Percentiles rank a stretch among this genome's conserved stretches.
Conservation (phyloP, 176 grass and related monocot genomes). For the Lolium rigidum region DNA sequence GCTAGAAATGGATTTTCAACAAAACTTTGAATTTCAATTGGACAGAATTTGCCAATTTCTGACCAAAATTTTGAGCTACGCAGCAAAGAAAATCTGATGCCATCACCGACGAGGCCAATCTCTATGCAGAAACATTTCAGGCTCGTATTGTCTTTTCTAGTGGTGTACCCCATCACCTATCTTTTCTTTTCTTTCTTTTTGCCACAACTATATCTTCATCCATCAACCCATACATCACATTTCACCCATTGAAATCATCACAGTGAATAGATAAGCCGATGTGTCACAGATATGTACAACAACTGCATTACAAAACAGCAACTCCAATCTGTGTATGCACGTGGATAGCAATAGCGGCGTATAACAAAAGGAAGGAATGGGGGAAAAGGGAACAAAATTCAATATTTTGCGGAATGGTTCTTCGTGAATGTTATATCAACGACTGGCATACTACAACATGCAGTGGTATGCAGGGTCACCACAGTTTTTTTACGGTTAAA, state of each 20-base stretch:
- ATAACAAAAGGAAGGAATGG: not conserved
- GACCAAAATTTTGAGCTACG: not conserved
- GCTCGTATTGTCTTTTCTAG: too few species aligned
- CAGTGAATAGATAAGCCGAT: not conserved
- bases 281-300: slow-evolving; percentile 1
- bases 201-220: not conserved
- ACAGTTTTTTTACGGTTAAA: too few species aligned
- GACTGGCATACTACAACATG: too few species aligned
- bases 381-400: slow-evolving; percentile 7
- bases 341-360: not conserved
- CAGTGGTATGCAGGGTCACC: too few species aligned
- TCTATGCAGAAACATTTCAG: not conserved
- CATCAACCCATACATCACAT: not conserved
- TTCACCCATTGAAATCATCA: not conserved
- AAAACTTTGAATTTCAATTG: too few species aligned
- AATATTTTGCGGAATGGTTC: too few species aligned
- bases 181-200: too few species aligned
- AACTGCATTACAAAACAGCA: slow-evolving; percentile 8
- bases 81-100: not conserved
- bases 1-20: too few species aligned
- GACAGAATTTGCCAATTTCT: too few species aligned
- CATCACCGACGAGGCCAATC: not conserved
- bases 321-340: not conserved
- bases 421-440: too few species aligned
- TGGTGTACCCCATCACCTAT: too few species aligned